Evolutionary conservation across 345 rosid genomes (phyloP).

Genomic region (Camelina laxa): DNA sequence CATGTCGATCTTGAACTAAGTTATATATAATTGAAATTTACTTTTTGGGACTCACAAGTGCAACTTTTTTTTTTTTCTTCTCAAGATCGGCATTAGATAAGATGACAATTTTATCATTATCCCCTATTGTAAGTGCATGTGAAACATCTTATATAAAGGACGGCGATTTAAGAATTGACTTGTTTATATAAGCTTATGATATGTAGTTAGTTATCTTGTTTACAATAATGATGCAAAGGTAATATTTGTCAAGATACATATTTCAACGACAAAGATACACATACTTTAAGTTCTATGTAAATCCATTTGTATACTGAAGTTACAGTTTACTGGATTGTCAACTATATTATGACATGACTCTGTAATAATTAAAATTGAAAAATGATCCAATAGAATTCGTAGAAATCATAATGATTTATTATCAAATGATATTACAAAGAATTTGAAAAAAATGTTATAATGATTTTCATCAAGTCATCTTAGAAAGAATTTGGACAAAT

Average conservation of each 20-base stretch:
- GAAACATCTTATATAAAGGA: constrained; percentile 14
- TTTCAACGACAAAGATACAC: not conserved
- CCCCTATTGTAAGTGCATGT: constrained; percentile 28
- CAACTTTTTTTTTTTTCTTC: constrained; percentile 1
- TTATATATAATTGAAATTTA: not conserved
- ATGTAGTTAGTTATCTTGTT: constrained; percentile 19
- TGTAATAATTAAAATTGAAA: constrained; percentile 1
- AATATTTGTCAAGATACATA: constrained; percentile 1
- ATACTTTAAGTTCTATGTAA: not conserved
- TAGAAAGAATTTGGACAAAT: constrained; percentile 22
- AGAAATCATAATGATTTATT: constrained; percentile 15
- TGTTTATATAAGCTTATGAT: constrained; percentile 22
- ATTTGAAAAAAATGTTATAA: not conserved
- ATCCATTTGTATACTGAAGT: not conserved
- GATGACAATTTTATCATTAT: constrained; percentile 23
- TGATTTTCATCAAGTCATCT: constrained; percentile 18
- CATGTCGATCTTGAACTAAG: constrained; percentile 34
- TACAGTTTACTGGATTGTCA: not conserved
- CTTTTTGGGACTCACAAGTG: constrained; percentile 27
- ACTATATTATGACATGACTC: constrained; percentile 17
- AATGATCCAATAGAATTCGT: constrained; percentile 6
- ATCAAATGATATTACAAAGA: constrained; percentile 25
- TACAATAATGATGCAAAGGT: not conserved
- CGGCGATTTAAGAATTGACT: constrained; percentile 23
- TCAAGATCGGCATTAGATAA: constrained; percentile 24